phyloP scores from a whole-genome alignment of 2,329 filamentous ascomycete genomes.

The Xylariaceae sp. region DNA sequence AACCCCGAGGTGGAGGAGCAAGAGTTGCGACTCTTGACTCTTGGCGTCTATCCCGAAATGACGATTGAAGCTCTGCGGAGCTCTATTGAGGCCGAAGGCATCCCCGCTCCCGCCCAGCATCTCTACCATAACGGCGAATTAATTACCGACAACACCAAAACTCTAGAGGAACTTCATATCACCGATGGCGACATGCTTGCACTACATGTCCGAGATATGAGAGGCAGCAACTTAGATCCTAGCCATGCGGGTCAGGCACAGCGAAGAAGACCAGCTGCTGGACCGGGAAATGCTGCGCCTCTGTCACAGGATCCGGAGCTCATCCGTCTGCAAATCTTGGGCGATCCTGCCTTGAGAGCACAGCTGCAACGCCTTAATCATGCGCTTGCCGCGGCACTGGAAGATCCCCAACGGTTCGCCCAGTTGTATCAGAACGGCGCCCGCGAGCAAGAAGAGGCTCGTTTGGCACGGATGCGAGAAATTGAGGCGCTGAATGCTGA shows the following conservation, averaged over 20 bases:
- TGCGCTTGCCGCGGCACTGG: constrained; percentile 68
- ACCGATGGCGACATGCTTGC: constrained; percentile 89
- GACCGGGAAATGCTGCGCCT: constrained; percentile 21
- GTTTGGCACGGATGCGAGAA: constrained; percentile 72
- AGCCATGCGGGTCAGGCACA: constrained; percentile 34
- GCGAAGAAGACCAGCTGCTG: constrained; percentile 26
- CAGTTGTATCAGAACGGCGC: constrained; percentile 64
- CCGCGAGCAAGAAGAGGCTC: constrained; percentile 64
- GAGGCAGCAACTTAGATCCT: constrained; percentile 39
- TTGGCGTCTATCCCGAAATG: constrained; percentile 65
- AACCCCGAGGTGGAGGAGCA: constrained; percentile 58
- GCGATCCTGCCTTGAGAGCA: constrained; percentile 66
- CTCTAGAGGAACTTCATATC: constrained; percentile 74
- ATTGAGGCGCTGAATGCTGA: constrained; percentile 86
- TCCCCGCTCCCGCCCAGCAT: constrained; percentile 68
- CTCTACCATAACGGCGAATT: constrained; percentile 87
- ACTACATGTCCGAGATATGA: constrained; percentile 66
- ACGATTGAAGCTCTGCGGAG: constrained; percentile 80
- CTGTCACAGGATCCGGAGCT: constrained; percentile 66
- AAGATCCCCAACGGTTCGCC: constrained; percentile 71
- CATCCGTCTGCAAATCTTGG: constrained; percentile 75
- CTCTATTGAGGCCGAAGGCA: constrained; percentile 77
- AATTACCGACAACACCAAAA: constrained; percentile 71
- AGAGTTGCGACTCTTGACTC: constrained; percentile 56
- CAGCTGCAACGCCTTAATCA: constrained; percentile 69